Conservation (phyloP, 139 green algal genomes). For the Cymbomonas tetramitiformis region DNA sequence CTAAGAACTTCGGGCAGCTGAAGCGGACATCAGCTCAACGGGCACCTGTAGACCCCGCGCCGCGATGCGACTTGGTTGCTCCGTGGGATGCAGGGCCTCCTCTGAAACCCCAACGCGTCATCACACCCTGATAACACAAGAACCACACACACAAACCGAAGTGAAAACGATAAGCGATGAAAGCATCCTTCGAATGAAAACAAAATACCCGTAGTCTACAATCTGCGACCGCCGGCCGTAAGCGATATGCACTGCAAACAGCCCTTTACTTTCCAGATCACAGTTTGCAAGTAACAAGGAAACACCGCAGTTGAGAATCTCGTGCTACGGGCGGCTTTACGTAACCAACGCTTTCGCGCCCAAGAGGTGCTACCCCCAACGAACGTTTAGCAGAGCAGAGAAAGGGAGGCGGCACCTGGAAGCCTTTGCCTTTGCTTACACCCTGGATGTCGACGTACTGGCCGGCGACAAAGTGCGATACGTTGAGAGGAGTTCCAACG, state of each 20-base stretch:
- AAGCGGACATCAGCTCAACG: no score
- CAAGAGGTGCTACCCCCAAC: background rate
- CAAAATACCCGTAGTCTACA: no score
- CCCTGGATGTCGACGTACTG: constrained; percentile 85
- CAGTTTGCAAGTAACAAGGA: no score
- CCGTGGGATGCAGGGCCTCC: constrained; percentile 80
- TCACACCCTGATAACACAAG: no score
- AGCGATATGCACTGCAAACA: no score
- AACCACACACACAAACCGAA: no score
- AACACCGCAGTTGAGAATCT: no score
- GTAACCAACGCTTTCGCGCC: constrained; percentile 1
- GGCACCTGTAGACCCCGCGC: constrained; percentile 44
- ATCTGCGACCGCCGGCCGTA: no score
- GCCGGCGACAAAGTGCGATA: constrained; percentile 71
- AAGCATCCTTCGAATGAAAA: no score
- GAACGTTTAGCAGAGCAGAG: background rate
- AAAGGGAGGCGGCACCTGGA: constrained; percentile 39
- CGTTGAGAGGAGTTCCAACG: constrained; percentile 53
- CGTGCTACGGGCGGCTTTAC: background rate
- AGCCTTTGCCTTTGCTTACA: constrained; percentile 84
- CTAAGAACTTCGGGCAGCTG: no score
- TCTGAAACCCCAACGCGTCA: constrained; percentile 83
- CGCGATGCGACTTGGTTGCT: constrained; percentile 59
- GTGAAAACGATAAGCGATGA: no score
- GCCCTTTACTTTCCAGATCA: no score